phyloP scores from a whole-genome alignment of 78 protist species.

The Diacronema lutheri region DNA sequence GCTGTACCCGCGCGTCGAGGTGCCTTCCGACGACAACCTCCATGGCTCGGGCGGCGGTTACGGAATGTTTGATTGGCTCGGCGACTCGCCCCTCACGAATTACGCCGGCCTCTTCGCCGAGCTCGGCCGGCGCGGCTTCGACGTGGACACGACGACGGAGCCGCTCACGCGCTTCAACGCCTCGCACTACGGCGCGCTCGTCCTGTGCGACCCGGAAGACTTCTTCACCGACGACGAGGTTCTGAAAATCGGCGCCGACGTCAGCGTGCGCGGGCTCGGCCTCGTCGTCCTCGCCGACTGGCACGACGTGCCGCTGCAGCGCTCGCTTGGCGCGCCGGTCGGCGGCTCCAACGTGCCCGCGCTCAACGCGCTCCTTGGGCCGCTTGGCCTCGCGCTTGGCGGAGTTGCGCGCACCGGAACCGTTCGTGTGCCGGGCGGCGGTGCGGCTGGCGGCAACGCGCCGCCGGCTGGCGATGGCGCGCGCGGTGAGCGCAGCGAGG shows the following conservation, averaged over 20 bases:
- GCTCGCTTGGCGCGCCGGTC: slow-evolving; percentile 43
- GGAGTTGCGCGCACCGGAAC: too few relatives aligned
- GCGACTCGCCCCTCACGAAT: slow-evolving; percentile 93
- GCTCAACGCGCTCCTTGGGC: slow-evolving; percentile 75
- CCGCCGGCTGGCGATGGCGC: too few relatives aligned
- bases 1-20: slow-evolving; percentile 66
- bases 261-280: slow-evolving; percentile 65
- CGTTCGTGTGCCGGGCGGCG: too few relatives aligned
- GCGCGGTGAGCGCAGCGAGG: too few relatives aligned
- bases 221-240: slow-evolving; percentile 67
- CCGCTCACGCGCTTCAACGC: slow-evolving; percentile 81
- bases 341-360: slow-evolving; percentile 92
- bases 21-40: slow-evolving; percentile 74
- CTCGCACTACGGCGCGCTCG: slow-evolving; percentile 43
- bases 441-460: too few relatives aligned
- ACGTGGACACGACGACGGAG: neutral
- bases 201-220: slow-evolving; percentile 92
- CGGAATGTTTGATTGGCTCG: slow-evolving; percentile 93
- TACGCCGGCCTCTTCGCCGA: slow-evolving; percentile 41
- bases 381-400: slow-evolving; percentile 66
- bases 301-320: slow-evolving; percentile 34
- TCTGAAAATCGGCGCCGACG: slow-evolving; percentile 65
- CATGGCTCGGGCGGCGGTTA: slow-evolving; percentile 55
- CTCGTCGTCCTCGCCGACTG: slow-evolving; percentile 82
- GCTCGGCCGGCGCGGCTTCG: slow-evolving; percentile 46